Conservation (phyloP, 768 basidiomycete genomes). For the Tylopilus felleus region DNA sequence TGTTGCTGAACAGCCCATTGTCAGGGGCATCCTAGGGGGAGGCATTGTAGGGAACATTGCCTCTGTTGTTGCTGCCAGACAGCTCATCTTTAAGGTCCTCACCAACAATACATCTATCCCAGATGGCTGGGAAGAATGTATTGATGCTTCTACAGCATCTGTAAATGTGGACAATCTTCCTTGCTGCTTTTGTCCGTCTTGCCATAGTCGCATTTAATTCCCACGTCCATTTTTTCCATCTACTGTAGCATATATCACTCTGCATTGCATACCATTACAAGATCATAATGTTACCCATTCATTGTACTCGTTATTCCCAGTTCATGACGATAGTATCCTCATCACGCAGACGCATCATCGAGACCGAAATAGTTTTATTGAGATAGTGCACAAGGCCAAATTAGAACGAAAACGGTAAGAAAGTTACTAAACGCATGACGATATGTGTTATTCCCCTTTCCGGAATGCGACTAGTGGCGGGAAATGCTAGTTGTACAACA, state of each 20-base stretch:
- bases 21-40: constrained; percentile 41
- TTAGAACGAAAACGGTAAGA: constrained; percentile 14
- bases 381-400: not conserved
- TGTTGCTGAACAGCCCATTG: constrained; percentile 51
- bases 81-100: constrained; percentile 43
- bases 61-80: constrained; percentile 45
- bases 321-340: not conserved
- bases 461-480: constrained; percentile 4
- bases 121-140: constrained; percentile 40
- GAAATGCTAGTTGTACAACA: constrained; percentile 18
- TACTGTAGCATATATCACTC: not conserved
- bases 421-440: constrained; percentile 2
- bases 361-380: not conserved
- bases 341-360: not conserved
- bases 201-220: constrained; percentile 41
- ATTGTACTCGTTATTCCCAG: not conserved
- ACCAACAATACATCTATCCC: constrained; percentile 26
- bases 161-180: constrained; percentile 23
- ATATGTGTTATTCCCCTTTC: not conserved
- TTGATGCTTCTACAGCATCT: constrained; percentile 24
- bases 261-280: not conserved
- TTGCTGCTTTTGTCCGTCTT: constrained; percentile 41
- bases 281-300: not conserved
- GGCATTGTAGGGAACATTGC: constrained; percentile 52
- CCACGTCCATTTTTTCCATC: not conserved